phyloP scores from a whole-genome alignment of 2,329 filamentous ascomycete genomes.

The Penicillium sp. region DNA sequence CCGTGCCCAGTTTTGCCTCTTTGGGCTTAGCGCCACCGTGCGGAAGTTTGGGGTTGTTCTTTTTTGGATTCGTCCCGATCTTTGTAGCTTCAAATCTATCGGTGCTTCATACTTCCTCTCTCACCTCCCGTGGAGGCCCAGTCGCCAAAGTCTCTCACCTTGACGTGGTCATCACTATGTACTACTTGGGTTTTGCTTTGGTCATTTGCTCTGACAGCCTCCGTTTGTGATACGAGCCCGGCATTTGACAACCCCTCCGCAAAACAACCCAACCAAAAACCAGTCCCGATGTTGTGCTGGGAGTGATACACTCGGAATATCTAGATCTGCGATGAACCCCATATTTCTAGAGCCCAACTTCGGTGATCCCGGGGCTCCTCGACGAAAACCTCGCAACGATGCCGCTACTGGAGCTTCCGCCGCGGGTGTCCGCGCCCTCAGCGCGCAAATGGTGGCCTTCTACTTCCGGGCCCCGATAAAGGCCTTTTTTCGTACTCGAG shows the following conservation, averaged over 20 bases:
- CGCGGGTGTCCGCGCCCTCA: conserved; percentile 81
- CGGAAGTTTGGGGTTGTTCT: conserved; percentile 6
- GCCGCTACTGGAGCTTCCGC: conserved; percentile 78
- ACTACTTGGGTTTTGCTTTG: background rate
- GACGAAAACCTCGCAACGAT: conserved; percentile 60
- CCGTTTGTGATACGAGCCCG: background rate
- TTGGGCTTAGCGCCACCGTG: conserved; percentile 23
- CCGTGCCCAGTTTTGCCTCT: conserved; percentile 33
- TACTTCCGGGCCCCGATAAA: conserved; percentile 92
- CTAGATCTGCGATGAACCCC: conserved; percentile 23
- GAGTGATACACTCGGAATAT: conserved; percentile 5
- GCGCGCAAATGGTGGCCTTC: conserved; percentile 82
- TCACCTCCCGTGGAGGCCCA: background rate
- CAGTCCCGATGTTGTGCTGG: conserved; percentile 7
- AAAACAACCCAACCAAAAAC: background rate
- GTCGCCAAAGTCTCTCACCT: background rate
- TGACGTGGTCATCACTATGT: conserved; percentile 5
- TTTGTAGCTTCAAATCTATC: background rate
- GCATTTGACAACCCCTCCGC: background rate
- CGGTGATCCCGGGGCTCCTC: conserved; percentile 32
- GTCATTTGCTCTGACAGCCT: conserved; percentile 4
- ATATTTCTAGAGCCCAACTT: conserved; percentile 28
- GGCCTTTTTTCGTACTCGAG: conserved; percentile 86
- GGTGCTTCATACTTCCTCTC: background rate
- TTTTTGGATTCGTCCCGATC: background rate